Evolutionary conservation across 2,329 filamentous ascomycete genomes (phyloP).

Genomic region (Talaromyces albobiverticillius): DNA sequence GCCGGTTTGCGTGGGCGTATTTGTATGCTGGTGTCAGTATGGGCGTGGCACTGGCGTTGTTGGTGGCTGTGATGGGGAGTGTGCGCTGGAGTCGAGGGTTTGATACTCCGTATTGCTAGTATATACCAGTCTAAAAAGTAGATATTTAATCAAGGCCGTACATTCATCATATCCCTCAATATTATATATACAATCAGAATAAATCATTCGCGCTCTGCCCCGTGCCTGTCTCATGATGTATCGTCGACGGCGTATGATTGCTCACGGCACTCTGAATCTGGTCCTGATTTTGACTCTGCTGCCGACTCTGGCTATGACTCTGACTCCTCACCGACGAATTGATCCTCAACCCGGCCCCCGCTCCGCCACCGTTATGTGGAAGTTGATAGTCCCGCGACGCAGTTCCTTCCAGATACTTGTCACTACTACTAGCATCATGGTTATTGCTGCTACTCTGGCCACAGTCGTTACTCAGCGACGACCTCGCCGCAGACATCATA

Average conservation of each 20-base stretch:
- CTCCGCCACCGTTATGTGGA: not conserved
- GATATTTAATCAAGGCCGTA: not conserved
- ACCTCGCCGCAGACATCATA: no score
- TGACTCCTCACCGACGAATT: not conserved
- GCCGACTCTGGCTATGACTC: not conserved
- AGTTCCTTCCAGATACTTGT: not conserved
- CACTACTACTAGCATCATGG: not conserved
- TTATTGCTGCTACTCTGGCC: no score
- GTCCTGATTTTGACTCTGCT: not conserved
- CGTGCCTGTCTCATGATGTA: not conserved
- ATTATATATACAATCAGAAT: not conserved
- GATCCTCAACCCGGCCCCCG: conserved; percentile 7
- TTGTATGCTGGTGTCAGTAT: conserved; percentile 52
- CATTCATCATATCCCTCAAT: no score
- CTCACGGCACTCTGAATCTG: conserved; percentile 9
- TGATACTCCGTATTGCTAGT: conserved; percentile 15
- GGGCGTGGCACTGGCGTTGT: conserved; percentile 44
- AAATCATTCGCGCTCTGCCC: conserved; percentile 9
- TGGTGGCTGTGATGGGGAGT: conserved; percentile 56
- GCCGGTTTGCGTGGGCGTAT: conserved; percentile 56
- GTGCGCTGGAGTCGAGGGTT: conserved; percentile 52
- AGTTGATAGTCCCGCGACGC: not conserved
- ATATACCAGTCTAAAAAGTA: not conserved
- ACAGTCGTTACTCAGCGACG: no score
- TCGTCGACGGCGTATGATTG: conserved; percentile 9